Evolutionary conservation across 495 filamentous ascomycete genomes (phyloP).

Genomic region (Xylaria castorea): DNA sequence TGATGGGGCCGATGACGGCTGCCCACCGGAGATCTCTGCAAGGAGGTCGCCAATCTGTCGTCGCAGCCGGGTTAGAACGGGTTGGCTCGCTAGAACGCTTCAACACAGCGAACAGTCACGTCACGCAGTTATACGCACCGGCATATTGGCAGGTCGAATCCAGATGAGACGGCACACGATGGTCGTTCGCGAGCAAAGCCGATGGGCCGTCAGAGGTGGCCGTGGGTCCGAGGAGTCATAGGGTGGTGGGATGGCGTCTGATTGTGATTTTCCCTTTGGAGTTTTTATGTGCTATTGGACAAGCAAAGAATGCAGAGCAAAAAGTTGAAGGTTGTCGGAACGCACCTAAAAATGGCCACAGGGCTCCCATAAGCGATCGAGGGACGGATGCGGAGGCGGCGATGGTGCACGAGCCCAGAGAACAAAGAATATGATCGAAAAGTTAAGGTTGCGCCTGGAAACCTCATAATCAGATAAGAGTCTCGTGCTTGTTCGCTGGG

Average conservation of each 20-base stretch:
- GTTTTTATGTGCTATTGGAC: background rate
- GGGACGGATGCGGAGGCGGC: conserved; percentile 23
- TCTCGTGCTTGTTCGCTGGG: conserved; percentile 23
- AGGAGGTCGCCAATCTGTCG: conserved; percentile 60
- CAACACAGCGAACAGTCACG: conserved; percentile 14
- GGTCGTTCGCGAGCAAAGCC: conserved; percentile 22
- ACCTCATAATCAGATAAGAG: conserved; percentile 28
- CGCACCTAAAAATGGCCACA: background rate
- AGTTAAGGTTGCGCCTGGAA: conserved; percentile 27
- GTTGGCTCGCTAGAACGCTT: background rate
- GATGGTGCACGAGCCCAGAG: conserved; percentile 16
- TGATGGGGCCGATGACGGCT: conserved; percentile 44
- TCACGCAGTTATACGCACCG: conserved; percentile 27
- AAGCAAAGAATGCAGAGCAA: background rate
- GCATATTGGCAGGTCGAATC: conserved; percentile 32
- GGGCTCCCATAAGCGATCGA: background rate
- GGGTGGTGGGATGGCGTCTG: background rate
- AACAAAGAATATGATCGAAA: conserved; percentile 28
- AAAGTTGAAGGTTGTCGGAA: background rate
- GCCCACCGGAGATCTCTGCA: conserved; percentile 60
- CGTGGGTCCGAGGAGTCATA: conserved; percentile 22
- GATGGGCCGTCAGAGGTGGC: conserved; percentile 35
- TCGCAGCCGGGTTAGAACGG: conserved; percentile 33
- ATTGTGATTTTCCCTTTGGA: background rate
- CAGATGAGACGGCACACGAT: conserved; percentile 21